Percentiles rank a stretch among this genome's conserved stretches.
Evolutionary conservation across 1,284 basidiomycete genomes (phyloP).

Genomic region (Irpex lacteus): DNA sequence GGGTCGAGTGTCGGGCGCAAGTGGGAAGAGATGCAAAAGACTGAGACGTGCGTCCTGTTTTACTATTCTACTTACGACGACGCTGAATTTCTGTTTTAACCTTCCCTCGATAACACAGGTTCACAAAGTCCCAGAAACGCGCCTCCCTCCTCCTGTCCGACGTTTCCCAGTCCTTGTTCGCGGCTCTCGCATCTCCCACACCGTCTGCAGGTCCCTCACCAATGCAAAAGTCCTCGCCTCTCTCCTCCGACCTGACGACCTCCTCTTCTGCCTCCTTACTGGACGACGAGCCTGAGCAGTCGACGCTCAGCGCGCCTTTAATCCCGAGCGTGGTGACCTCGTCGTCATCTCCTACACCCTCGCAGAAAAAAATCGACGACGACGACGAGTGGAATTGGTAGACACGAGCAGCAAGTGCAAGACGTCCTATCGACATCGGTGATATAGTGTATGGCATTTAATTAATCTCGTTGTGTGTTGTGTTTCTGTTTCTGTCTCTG

Average conservation of each 20-base stretch:
- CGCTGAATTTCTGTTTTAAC: too few species aligned
- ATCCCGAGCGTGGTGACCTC: slow-evolving; percentile 25
- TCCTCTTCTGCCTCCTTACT: slow-evolving; percentile 43
- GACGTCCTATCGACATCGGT: too few species aligned
- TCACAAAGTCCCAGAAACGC: slow-evolving; percentile 61
- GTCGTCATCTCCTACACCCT: slow-evolving; percentile 8
- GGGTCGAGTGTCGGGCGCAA: slow-evolving; percentile 48
- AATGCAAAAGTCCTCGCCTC: slow-evolving; percentile 2
- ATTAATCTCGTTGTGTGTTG: too few species aligned
- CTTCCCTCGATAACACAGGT: slow-evolving; percentile 32
- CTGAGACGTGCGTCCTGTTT: slow-evolving; percentile 43
- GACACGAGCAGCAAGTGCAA: neutral
- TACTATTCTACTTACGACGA: too few species aligned
- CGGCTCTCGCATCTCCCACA: slow-evolving; percentile 41
- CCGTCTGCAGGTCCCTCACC: slow-evolving; percentile 15
- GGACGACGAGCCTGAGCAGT: slow-evolving; percentile 36
- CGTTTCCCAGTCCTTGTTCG: slow-evolving; percentile 55
- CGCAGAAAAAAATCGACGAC: slow-evolving; percentile 30
- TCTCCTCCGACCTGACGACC: slow-evolving; percentile 11
- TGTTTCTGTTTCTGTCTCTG: neutral
- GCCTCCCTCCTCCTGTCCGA: slow-evolving; percentile 65
- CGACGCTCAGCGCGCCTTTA: slow-evolving; percentile 25
- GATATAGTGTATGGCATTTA: too few species aligned
- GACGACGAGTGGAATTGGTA: slow-evolving; percentile 70
- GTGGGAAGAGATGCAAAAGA: slow-evolving; percentile 55